Conservation (phyloP, 768 basidiomycete species). For the Tulasnella sp. region DNA sequence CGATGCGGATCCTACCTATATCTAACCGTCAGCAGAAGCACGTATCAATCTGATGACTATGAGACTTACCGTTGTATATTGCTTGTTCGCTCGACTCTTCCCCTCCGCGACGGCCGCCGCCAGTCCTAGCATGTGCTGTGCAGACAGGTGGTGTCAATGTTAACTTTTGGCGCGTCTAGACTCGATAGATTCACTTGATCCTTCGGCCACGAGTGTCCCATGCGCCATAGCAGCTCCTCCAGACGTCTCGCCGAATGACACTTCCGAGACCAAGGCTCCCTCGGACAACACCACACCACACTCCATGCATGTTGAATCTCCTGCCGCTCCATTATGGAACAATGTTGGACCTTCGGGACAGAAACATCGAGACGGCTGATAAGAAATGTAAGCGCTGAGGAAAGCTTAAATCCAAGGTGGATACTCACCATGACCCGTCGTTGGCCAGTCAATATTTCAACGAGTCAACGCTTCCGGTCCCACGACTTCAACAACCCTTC, state of each 20-base stretch:
- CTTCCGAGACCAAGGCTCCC: constrained; percentile 86
- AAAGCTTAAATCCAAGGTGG: no score
- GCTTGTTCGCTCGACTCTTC: constrained; percentile 84
- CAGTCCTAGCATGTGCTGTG: constrained; percentile 70
- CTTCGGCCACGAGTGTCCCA: constrained; percentile 83
- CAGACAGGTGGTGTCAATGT: neutral
- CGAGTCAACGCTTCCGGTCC: no score
- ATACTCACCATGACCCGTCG: no score
- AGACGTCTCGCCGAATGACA: constrained; percentile 89
- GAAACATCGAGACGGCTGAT: neutral
- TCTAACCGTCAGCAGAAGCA: neutral
- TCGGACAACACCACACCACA: constrained; percentile 91
- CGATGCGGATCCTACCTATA: constrained; percentile 71
- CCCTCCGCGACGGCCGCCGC: constrained; percentile 66
- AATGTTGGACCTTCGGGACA: constrained; percentile 13
- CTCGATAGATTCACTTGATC: constrained; percentile 62
- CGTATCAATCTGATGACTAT: neutral
- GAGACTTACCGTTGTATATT: constrained; percentile 65
- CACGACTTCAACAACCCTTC: no score
- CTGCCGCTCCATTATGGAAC: constrained; percentile 57
- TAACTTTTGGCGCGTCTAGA: neutral
- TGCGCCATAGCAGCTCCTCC: constrained; percentile 91
- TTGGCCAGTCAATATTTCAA: no score
- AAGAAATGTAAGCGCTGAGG: neutral
- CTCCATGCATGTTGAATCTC: constrained; percentile 72